Evolutionary conservation across 1,139 yeast genomes (phyloP), one percentile per base, ranked within the genome.

Genomic region (Taiozyma sp.): DNA sequence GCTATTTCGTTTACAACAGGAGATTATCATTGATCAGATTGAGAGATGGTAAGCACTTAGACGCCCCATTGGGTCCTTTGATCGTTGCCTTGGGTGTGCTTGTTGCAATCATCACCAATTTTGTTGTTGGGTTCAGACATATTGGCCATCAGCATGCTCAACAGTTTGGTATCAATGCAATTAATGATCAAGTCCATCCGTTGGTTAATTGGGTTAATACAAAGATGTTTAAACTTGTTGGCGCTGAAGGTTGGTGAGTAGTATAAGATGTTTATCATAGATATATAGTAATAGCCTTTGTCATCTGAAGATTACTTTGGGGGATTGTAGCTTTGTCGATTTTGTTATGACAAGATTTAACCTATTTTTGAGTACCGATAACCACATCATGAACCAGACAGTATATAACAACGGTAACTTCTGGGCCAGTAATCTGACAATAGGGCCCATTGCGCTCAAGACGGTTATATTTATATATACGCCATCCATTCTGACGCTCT

Each of bases 1-100:
- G 97, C 24, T 93, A 90, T 70, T 78, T 75, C 59, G 81, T 86
- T 51, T 93, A 88, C 70, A 71, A 80, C 67, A 76, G 74, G 58
- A 81, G 99, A 66, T 75, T 93, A 60, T 77, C 75, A 43, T 78
- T 86, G 55, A 93, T 93, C 65, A 80, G 78, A 67, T 85, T 83
- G 65, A 82, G 98, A 68, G 85, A 91, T 43, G 96, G 93, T 51
- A 80, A 79, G 62, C 97, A 92, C 69, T 75, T 93, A 63, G 99
- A 93, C 70, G 90, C 89, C 52, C 84, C 95, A 49, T 63, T 87
- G 54, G 99, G 99, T 7, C 99, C 99, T 0, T 66, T 93, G 53
- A 71, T 92, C 29, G 77, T 93, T 50, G 90, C 96, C 1, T 59
- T 74, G 39, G 93, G 91, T 10, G 78, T 93, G 54, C 69, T 86